Evolutionary conservation across 306 rosid genomes (phyloP).

Genomic region (Dalbergia cultrata): DNA sequence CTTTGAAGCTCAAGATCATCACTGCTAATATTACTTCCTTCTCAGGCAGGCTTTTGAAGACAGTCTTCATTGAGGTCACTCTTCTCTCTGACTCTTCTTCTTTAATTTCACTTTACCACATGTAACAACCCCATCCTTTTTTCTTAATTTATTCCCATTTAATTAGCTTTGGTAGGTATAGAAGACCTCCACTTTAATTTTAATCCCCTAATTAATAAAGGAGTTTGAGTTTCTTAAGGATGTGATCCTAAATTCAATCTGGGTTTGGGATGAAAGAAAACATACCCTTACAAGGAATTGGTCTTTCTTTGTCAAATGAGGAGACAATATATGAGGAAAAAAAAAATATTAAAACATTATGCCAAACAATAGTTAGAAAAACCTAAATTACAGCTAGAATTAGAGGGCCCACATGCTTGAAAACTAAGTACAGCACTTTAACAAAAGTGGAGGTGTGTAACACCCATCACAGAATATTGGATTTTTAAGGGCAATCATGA

Average conservation of each 20-base stretch:
- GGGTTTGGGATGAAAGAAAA: too few species aligned
- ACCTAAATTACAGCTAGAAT: constrained; percentile 16
- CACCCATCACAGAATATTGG: constrained; percentile 37
- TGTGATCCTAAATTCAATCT: too few species aligned
- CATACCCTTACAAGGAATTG: too few species aligned
- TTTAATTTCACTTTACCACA: background rate
- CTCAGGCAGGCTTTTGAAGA: constrained; percentile 80
- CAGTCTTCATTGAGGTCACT: constrained; percentile 89
- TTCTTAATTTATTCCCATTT: constrained; percentile 4
- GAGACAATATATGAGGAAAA: too few species aligned
- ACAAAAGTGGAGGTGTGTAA: constrained; percentile 55
- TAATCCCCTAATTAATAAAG: background rate
- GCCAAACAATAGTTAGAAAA: background rate
- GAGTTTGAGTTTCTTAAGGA: background rate
- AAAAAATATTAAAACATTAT: background rate
- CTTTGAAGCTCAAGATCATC: constrained; percentile 85
- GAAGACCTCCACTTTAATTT: background rate
- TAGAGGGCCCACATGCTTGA: constrained; percentile 51
- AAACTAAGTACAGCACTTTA: constrained; percentile 44
- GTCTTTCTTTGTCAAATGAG: too few species aligned
- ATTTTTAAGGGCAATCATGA: constrained; percentile 38
- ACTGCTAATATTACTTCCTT: constrained; percentile 78
- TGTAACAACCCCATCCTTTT: background rate
- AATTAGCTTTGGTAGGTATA: background rate
- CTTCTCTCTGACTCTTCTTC: background rate